Conservation (phyloP, 2,329 filamentous ascomycete species). For the Penicillium digitatum region DNA sequence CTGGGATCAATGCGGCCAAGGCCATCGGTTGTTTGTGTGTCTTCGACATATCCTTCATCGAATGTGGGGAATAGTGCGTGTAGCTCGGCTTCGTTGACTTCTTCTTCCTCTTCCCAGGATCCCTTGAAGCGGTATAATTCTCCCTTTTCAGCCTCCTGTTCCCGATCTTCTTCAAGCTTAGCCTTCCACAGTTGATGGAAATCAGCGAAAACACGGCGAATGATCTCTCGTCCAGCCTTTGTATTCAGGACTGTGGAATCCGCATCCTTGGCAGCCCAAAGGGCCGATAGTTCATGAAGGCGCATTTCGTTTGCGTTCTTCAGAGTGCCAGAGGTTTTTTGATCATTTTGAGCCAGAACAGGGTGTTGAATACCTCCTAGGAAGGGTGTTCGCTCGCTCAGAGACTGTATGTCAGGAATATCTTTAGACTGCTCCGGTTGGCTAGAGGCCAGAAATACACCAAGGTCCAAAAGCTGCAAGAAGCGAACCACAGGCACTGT, state of each 20-base stretch:
- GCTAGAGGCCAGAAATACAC: constrained; percentile 58
- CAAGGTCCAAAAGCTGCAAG: constrained; percentile 72
- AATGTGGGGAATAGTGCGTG: constrained; percentile 77
- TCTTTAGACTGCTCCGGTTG: constrained; percentile 16
- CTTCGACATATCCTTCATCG: constrained; percentile 52
- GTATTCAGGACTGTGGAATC: constrained; percentile 39
- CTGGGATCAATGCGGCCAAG: constrained; percentile 44
- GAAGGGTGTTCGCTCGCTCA: constrained; percentile 40
- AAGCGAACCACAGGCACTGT: constrained; percentile 73
- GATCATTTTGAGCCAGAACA: constrained; percentile 9
- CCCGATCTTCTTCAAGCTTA: constrained; percentile 70
- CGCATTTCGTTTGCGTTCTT: constrained; percentile 34
- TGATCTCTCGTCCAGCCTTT: constrained; percentile 46
- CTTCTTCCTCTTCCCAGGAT: constrained; percentile 70
- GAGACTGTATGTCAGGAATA: constrained; percentile 22
- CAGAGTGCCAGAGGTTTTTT: constrained; percentile 9
- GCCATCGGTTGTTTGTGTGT: constrained; percentile 23
- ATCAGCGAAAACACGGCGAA: constrained; percentile 65
- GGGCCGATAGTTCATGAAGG: constrained; percentile 38
- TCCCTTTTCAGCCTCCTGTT: constrained; percentile 66
- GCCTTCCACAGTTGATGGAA: constrained; percentile 79
- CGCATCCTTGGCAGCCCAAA: constrained; percentile 34
- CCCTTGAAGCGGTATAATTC: constrained; percentile 83
- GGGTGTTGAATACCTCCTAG: constrained; percentile 32
- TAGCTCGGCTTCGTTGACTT: constrained; percentile 69